phyloP scores from a whole-genome alignment of 257 asterid species.

The Euphrasia confusa region DNA sequence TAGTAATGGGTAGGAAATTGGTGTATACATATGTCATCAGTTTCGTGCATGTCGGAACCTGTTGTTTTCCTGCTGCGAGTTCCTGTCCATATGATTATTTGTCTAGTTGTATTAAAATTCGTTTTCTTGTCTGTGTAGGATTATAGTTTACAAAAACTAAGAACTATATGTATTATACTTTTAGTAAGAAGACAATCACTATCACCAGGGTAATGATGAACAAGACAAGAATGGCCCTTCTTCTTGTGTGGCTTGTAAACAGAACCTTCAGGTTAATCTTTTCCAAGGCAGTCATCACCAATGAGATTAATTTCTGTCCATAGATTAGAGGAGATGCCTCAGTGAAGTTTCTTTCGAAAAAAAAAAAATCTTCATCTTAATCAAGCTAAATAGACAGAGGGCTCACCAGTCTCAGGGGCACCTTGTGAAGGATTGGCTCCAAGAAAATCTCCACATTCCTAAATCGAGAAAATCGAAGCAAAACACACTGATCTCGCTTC shows the following conservation, averaged over 20 bases:
- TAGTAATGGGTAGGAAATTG: constrained; percentile 20
- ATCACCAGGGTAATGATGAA: constrained; percentile 28
- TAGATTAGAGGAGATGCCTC: background rate
- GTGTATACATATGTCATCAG: constrained; percentile 19
- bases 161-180: background rate
- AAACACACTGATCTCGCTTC: background rate
- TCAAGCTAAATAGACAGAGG: background rate
- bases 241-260: constrained; percentile 28
- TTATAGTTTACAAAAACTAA: background rate
- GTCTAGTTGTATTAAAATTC: background rate
- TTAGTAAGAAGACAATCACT: constrained; percentile 22
- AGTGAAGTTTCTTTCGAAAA: background rate
- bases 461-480: background rate
- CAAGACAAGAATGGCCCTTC: constrained; percentile 20
- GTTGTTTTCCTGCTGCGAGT: background rate
- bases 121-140: background rate
- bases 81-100: background rate
- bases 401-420: constrained; percentile 62
- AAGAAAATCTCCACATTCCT: constrained; percentile 70
- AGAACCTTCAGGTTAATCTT: constrained; percentile 28
- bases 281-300: constrained; percentile 33
- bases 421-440: constrained; percentile 57
- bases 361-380: background rate
- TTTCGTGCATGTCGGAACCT: too few species aligned
- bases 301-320: constrained; percentile 39